Conservation (phyloP, 257 asterid genomes). For the Linderniella brevidens region DNA sequence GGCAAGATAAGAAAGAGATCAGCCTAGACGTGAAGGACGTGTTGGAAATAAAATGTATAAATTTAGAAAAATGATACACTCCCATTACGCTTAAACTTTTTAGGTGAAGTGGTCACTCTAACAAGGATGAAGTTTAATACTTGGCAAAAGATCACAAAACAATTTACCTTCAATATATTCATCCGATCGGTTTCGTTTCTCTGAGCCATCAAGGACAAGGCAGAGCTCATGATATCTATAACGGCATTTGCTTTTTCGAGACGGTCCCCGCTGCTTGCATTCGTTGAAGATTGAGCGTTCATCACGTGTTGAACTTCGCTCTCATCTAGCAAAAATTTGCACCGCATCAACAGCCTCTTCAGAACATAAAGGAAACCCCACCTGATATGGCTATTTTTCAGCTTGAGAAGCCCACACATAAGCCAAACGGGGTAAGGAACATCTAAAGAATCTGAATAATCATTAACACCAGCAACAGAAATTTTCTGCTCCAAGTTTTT, state of each 20-base stretch:
- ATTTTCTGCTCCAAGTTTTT: conserved; percentile 66
- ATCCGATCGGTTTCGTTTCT: conserved; percentile 85
- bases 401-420: conserved; percentile 88
- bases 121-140: not conserved
- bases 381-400: conserved; percentile 51
- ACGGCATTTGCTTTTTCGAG: conserved; percentile 93
- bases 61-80: no score
- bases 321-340: conserved; percentile 95
- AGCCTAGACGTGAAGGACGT: no score
- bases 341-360: conserved; percentile 91
- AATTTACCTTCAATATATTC: conserved; percentile 79
- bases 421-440: conserved; percentile 91
- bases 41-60: no score
- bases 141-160: conserved; percentile 1
- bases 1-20: no score
- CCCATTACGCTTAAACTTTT: no score
- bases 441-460: conserved; percentile 56
- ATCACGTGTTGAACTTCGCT: conserved; percentile 60
- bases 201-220: conserved; percentile 91
- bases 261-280: conserved; percentile 36
- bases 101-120: no score
- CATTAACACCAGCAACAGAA: conserved; percentile 57
- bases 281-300: conserved; percentile 36
- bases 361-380: conserved; percentile 84
- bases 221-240: conserved; percentile 82